phyloP scores from a whole-genome alignment of 2,329 filamentous ascomycete species.

The Orbilia ellipsospora region DNA sequence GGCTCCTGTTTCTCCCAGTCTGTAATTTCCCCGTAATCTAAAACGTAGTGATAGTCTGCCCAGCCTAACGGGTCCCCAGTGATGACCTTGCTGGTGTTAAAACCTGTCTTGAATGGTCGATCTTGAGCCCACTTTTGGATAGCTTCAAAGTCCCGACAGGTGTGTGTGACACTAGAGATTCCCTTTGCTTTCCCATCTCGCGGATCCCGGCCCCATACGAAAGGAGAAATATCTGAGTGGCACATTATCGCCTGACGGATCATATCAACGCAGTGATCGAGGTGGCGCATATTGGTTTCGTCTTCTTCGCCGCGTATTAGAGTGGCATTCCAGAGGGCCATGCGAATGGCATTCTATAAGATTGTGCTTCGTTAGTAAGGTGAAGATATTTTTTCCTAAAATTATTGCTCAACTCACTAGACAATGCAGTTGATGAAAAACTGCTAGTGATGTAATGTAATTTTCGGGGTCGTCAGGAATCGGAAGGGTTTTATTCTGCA shows the following conservation, averaged over 20 bases:
- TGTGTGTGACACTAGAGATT: slow-evolving; percentile 27
- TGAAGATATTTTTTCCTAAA: neutral
- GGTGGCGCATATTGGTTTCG: slow-evolving; percentile 28
- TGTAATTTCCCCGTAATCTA: slow-evolving; percentile 19
- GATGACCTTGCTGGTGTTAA: slow-evolving; percentile 18
- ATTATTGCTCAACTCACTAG: slow-evolving; percentile 6
- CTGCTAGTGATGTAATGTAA: slow-evolving; percentile 27
- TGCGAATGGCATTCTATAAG: slow-evolving; percentile 24
- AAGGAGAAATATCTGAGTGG: slow-evolving; percentile 21
- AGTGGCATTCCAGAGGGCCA: slow-evolving; percentile 24
- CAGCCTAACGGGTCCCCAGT: slow-evolving; percentile 19
- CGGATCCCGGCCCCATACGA: slow-evolving; percentile 24
- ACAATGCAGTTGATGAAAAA: slow-evolving; percentile 32
- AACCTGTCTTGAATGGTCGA: slow-evolving; percentile 18
- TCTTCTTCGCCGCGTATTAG: slow-evolving; percentile 21
- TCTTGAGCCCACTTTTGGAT: slow-evolving; percentile 18
- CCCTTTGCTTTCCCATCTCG: slow-evolving; percentile 26
- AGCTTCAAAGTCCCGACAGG: slow-evolving; percentile 23
- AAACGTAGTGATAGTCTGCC: slow-evolving; percentile 17
- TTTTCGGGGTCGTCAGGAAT: slow-evolving; percentile 26
- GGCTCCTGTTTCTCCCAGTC: slow-evolving; percentile 25
- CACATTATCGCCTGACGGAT: slow-evolving; percentile 27
- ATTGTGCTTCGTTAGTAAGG: neutral
- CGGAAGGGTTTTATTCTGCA: slow-evolving; percentile 29
- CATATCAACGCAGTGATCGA: slow-evolving; percentile 29